These are phyloP conservation scores for Phyllosticta ampelicida DNA, from an alignment of 2,329 filamentous ascomycete genomes.

Conservation along the genomic window DNA sequence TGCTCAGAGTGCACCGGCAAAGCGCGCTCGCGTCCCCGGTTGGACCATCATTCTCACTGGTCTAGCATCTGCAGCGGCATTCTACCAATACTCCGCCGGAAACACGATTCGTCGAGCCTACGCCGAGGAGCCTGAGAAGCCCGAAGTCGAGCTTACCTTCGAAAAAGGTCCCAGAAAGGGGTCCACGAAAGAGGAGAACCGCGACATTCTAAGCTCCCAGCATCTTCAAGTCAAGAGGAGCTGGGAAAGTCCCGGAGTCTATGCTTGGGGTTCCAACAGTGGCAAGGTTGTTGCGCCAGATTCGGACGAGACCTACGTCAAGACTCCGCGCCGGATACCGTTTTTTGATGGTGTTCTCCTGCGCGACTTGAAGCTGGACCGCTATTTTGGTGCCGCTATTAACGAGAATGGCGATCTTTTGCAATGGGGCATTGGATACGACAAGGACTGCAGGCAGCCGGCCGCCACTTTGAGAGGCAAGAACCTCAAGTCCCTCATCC, in stretches of 20 bases:
- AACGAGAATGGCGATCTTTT: conserved; percentile 79
- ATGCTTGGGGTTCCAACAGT: conserved; percentile 83
- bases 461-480: conserved; percentile 68
- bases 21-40: conserved; percentile 22
- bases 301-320: conserved; percentile 66
- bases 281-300: conserved; percentile 79
- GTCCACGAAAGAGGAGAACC: conserved; percentile 56
- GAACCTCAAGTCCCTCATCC: conserved; percentile 61
- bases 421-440: conserved; percentile 81
- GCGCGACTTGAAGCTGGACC: conserved; percentile 76
- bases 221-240: conserved; percentile 80
- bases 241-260: conserved; percentile 74
- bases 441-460: conserved; percentile 52
- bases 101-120: conserved; percentile 25
- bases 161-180: conserved; percentile 52
- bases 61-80: conserved; percentile 33
- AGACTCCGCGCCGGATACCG: conserved; percentile 63
- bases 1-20: neutral
- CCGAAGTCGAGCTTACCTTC: conserved; percentile 41
- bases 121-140: conserved; percentile 36
- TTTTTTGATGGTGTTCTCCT: conserved; percentile 80
- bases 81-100: conserved; percentile 8
- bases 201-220: conserved; percentile 70
- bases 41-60: conserved; percentile 33
- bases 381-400: conserved; percentile 74